These are phyloP conservation scores for Plasmopara muralis DNA, from an alignment of 352 stramenopile species.

Conservation along the genomic window DNA sequence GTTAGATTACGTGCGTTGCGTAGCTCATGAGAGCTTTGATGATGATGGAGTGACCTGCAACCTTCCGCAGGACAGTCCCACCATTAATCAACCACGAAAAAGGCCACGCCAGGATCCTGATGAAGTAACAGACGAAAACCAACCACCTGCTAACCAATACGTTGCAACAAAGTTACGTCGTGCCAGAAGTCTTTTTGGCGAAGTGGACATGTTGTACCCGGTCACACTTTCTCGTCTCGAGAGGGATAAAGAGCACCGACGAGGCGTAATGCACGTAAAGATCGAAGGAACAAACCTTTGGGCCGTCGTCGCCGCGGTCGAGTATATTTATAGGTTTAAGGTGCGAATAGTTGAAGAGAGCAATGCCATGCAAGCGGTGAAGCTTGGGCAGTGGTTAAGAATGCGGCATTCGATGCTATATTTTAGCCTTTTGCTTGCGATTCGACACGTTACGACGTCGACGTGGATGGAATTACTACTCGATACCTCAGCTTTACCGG, in stretches of 20 bases:
- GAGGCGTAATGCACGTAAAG: slow-evolving; percentile 35
- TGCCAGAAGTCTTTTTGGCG: slow-evolving; percentile 16
- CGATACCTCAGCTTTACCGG: slow-evolving; percentile 15
- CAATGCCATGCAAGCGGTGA: slow-evolving; percentile 30
- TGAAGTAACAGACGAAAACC: slow-evolving; percentile 10
- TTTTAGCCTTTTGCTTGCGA: slow-evolving; percentile 33
- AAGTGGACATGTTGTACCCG: slow-evolving; percentile 6
- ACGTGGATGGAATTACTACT: slow-evolving; percentile 51
- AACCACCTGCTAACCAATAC: slow-evolving; percentile 3
- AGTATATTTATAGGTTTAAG: slow-evolving; percentile 51
- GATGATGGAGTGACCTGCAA: slow-evolving; percentile 1
- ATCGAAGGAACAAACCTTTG: slow-evolving; percentile 30
- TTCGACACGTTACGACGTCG: slow-evolving; percentile 20
- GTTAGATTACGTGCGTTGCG: slow-evolving; percentile 19
- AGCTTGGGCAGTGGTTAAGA: slow-evolving; percentile 39
- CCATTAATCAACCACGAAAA: slow-evolving; percentile 15
- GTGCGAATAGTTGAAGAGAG: slow-evolving; percentile 25
- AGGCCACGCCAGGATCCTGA: slow-evolving; percentile 11
- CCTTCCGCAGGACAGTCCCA: slow-evolving; percentile 4
- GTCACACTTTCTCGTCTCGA: neutral
- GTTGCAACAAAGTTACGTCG: slow-evolving; percentile 7
- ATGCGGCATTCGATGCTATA: slow-evolving; percentile 34
- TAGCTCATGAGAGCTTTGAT: slow-evolving; percentile 1
- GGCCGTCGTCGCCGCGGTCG: slow-evolving; percentile 39
- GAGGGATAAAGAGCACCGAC: slow-evolving; percentile 1